phyloP scores from a whole-genome alignment of 2,329 filamentous ascomycete species.

The Zarea fungicola region DNA sequence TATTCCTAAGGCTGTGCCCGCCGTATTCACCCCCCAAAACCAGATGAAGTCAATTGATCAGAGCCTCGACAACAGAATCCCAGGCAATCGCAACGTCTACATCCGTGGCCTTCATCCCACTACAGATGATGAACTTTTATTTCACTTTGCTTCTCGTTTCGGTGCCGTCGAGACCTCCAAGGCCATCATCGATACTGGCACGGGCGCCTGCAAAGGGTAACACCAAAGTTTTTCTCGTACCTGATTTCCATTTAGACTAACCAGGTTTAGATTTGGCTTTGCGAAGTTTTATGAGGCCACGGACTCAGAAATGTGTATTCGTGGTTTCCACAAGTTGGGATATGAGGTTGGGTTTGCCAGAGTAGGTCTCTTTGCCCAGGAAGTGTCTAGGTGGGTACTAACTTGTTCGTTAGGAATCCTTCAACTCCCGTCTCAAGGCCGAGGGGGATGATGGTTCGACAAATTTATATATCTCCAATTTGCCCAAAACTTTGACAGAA shows the following conservation, averaged over 20 bases:
- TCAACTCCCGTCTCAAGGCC: slow-evolving; percentile 96
- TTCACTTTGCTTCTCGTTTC: slow-evolving; percentile 78
- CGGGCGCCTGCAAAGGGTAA: slow-evolving; percentile 93
- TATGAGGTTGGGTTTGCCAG: slow-evolving; percentile 98
- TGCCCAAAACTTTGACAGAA: slow-evolving; percentile 88
- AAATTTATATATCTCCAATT: slow-evolving; percentile 96
- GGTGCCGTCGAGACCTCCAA: slow-evolving; percentile 95
- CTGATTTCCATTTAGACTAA: slow-evolving; percentile 23
- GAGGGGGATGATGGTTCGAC: slow-evolving; percentile 86
- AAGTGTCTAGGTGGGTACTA: neutral
- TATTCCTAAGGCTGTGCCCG: slow-evolving; percentile 84
- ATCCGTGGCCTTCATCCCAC: slow-evolving; percentile 93
- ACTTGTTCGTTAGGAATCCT: slow-evolving; percentile 67
- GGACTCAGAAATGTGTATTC: slow-evolving; percentile 92
- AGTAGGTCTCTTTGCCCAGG: slow-evolving; percentile 43
- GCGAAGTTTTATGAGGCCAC: slow-evolving; percentile 87
- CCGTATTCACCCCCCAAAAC: slow-evolving; percentile 78
- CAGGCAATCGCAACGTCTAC: slow-evolving; percentile 95
- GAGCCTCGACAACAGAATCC: slow-evolving; percentile 84
- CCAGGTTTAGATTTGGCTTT: slow-evolving; percentile 74
- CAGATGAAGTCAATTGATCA: slow-evolving; percentile 88
- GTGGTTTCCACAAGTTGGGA: slow-evolving; percentile 86
- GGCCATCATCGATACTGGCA: slow-evolving; percentile 93
- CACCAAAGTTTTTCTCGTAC: slow-evolving; percentile 19
- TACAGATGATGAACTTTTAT: slow-evolving; percentile 85